A percentile compares a stretch with the other conserved stretches of the same genome.
These are phyloP conservation scores for Calvatia gigantea DNA, from an alignment of 768 basidiomycete genomes.

Conservation along the genomic window DNA sequence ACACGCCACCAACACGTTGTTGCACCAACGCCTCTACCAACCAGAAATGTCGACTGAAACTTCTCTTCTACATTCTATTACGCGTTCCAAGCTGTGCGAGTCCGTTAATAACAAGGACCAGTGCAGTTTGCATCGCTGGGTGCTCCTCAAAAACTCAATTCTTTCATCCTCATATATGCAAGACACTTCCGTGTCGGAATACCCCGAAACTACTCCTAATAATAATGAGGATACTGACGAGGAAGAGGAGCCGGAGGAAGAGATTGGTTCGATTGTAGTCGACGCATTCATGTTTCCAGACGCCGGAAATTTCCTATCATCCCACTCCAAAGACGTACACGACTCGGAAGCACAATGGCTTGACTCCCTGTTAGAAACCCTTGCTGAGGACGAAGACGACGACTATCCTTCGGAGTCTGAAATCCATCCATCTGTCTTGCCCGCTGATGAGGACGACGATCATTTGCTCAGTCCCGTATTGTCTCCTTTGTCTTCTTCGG, in stretches of 20 bases:
- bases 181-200: conserved; percentile 29
- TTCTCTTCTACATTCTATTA: conserved; percentile 54
- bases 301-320: conserved; percentile 51
- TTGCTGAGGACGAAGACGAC: conserved; percentile 71
- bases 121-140: conserved; percentile 82
- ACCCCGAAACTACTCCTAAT: conserved; percentile 26
- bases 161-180: conserved; percentile 40
- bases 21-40: conserved; percentile 14
- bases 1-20: conserved; percentile 8
- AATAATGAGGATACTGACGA: conserved; percentile 39
- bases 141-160: conserved; percentile 83
- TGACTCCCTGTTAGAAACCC: conserved; percentile 72
- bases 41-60: conserved; percentile 44
- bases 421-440: conserved; percentile 40
- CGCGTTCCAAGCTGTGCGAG: conserved; percentile 71
- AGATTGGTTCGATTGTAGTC: conserved; percentile 45
- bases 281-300: conserved; percentile 84
- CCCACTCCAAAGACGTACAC: conserved; percentile 30
- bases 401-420: conserved; percentile 43
- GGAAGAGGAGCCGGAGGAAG: conserved; percentile 44
- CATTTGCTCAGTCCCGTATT: conserved; percentile 55
- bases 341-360: conserved; percentile 78
- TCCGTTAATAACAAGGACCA: conserved; percentile 61
- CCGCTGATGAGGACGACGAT: conserved; percentile 65
- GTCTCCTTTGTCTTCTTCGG: conserved; percentile 76